These are phyloP conservation scores for Penicillium corylophilum DNA, from an alignment of 2,329 filamentous ascomycete genomes.

Conservation along the genomic window DNA sequence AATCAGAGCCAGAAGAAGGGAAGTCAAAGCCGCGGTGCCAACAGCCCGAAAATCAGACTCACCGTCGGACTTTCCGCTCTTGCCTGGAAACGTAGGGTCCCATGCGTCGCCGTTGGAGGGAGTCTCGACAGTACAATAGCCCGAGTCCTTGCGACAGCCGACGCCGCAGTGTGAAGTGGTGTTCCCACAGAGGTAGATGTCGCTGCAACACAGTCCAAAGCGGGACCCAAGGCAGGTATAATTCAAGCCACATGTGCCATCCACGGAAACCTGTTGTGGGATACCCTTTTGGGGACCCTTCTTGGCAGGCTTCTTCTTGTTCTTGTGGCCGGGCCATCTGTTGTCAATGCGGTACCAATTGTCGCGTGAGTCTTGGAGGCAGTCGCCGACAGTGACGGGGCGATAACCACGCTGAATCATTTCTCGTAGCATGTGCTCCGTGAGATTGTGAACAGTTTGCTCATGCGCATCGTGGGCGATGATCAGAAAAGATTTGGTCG, in stretches of 20 bases:
- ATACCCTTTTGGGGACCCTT: conserved; percentile 19
- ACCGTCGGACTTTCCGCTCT: conserved; percentile 16
- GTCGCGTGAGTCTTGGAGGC: conserved; percentile 38
- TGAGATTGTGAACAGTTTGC: conserved; percentile 45
- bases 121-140: conserved; percentile 27
- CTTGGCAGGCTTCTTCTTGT: conserved; percentile 14
- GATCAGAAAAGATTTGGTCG: conserved; percentile 38
- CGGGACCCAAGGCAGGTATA: conserved; percentile 35
- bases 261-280: conserved; percentile 23
- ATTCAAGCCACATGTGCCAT: conserved; percentile 37
- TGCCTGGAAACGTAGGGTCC: conserved; percentile 13
- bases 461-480: conserved; percentile 46
- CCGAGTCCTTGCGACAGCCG: conserved; percentile 32
- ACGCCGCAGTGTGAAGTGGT: conserved; percentile 29
- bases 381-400: conserved; percentile 46
- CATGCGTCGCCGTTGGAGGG: conserved; percentile 22
- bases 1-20: conserved; percentile 21
- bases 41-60: conserved; percentile 16
- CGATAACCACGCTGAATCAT: conserved; percentile 33
- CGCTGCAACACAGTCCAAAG: conserved; percentile 37
- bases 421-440: conserved; percentile 40
- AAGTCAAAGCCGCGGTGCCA: conserved; percentile 20
- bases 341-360: conserved; percentile 45
- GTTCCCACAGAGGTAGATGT: conserved; percentile 32
- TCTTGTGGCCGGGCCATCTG: conserved; percentile 15